Evolutionary conservation across 179 eudicot genomes (phyloP).

Genomic region (Spinacia oleracea): DNA sequence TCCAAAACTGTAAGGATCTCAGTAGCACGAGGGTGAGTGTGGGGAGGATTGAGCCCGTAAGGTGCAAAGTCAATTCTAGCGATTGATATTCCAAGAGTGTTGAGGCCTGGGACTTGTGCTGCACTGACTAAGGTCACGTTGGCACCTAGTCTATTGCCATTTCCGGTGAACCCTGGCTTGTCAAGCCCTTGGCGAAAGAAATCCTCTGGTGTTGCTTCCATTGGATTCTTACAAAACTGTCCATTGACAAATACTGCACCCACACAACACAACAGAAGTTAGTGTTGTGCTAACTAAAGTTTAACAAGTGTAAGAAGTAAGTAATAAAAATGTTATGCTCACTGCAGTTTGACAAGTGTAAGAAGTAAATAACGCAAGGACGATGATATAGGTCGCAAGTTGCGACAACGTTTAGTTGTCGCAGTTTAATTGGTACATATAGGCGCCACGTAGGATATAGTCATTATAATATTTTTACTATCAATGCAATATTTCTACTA

Average conservation of each 20-base stretch:
- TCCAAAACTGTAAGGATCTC: background rate
- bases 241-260: background rate
- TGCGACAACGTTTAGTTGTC: too few species aligned
- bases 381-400: too few species aligned
- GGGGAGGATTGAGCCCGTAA: background rate
- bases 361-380: too few species aligned
- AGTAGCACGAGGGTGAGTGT: background rate
- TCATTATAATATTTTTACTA: too few species aligned
- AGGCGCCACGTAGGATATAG: too few species aligned
- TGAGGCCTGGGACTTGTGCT: background rate
- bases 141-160: background rate
- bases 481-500: too few species aligned
- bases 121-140: background rate
- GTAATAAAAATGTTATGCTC: too few species aligned
- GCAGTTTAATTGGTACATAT: too few species aligned
- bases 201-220: background rate
- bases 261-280: too few species aligned
- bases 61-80: background rate
- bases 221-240: background rate
- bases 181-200: background rate
- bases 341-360: too few species aligned
- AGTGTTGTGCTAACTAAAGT: too few species aligned
- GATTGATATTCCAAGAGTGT: background rate
- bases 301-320: too few species aligned
- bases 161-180: background rate